These are phyloP conservation scores for Lichenothelia convexa DNA, from an alignment of 495 filamentous ascomycete species.

Conservation along the genomic window DNA sequence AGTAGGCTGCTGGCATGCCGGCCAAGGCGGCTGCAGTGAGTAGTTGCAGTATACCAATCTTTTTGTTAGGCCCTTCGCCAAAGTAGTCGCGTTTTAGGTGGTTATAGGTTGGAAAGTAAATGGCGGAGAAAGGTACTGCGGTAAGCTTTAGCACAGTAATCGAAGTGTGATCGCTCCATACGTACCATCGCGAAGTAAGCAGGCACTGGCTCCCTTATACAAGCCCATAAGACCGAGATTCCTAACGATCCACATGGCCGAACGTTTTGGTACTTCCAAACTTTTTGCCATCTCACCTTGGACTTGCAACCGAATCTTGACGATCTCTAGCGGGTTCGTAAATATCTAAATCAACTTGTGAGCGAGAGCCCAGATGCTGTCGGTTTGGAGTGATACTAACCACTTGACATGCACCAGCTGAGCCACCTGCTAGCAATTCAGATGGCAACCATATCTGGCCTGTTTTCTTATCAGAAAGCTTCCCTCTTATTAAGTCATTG, in stretches of 20 bases:
- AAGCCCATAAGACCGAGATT: slow-evolving; percentile 89
- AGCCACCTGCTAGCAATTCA: slow-evolving; percentile 77
- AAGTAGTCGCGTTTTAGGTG: slow-evolving; percentile 90
- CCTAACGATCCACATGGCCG: slow-evolving; percentile 90
- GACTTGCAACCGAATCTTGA: slow-evolving; percentile 95
- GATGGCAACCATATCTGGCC: slow-evolving; percentile 50
- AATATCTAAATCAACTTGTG: too few relatives aligned
- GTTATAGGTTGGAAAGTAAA: slow-evolving; percentile 94
- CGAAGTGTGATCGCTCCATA: neutral
- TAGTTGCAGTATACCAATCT: slow-evolving; percentile 80
- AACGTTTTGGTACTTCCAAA: slow-evolving; percentile 63
- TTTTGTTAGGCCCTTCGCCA: slow-evolving; percentile 75
- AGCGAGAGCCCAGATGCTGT: neutral
- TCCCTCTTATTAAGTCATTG: slow-evolving; percentile 73
- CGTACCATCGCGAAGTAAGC: slow-evolving; percentile 63
- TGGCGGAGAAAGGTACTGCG: slow-evolving; percentile 80
- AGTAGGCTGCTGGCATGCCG: slow-evolving; percentile 95
- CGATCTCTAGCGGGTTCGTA: slow-evolving; percentile 94
- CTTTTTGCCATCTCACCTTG: slow-evolving; percentile 90
- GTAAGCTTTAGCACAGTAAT: slow-evolving; percentile 4
- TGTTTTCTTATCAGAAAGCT: slow-evolving; percentile 57
- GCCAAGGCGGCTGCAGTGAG: slow-evolving; percentile 90
- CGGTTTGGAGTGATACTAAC: slow-evolving; percentile 15
- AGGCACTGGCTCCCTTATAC: slow-evolving; percentile 95
- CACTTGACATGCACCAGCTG: slow-evolving; percentile 88